A percentile compares a stretch with the other conserved stretches of the same genome.
These are phyloP conservation scores for Syncephalastrum contaminatum DNA, from an alignment of 371 early-diverging fungal species.

Conservation along the genomic window DNA sequence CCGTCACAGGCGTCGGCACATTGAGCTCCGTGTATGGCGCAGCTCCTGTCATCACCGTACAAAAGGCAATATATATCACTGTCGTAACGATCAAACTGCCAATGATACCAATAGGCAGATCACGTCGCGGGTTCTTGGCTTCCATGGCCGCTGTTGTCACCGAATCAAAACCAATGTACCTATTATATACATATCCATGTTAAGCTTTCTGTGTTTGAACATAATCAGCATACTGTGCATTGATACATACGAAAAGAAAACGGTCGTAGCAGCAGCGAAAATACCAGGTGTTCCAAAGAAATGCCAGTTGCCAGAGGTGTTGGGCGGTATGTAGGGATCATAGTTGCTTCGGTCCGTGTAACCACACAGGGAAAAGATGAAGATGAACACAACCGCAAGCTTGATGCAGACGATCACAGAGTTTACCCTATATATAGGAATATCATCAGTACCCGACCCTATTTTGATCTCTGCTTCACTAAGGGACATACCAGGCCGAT, in stretches of 20 bases:
- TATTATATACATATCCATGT: conserved; percentile 11
- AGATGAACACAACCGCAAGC: conserved; percentile 71
- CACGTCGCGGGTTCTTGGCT: conserved; percentile 75
- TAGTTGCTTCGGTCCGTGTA: conserved; percentile 73
- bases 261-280: conserved; percentile 73
- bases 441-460: no score
- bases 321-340: conserved; percentile 77
- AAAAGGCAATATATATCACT: conserved; percentile 71
- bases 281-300: conserved; percentile 72
- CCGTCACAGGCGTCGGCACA: conserved; percentile 61
- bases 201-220: background rate
- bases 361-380: conserved; percentile 68
- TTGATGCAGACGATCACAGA: conserved; percentile 72
- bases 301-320: conserved; percentile 45
- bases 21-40: conserved; percentile 54
- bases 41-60: conserved; percentile 77
- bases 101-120: conserved; percentile 88
- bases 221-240: background rate
- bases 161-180: conserved; percentile 89
- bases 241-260: conserved; percentile 62
- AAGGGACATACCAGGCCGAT: no score
- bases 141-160: conserved; percentile 89
- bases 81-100: conserved; percentile 77
- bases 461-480: no score
- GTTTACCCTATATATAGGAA: conserved; percentile 50